phyloP scores from a whole-genome alignment of 257 asterid genomes.

The Marsdenia floribunda region DNA sequence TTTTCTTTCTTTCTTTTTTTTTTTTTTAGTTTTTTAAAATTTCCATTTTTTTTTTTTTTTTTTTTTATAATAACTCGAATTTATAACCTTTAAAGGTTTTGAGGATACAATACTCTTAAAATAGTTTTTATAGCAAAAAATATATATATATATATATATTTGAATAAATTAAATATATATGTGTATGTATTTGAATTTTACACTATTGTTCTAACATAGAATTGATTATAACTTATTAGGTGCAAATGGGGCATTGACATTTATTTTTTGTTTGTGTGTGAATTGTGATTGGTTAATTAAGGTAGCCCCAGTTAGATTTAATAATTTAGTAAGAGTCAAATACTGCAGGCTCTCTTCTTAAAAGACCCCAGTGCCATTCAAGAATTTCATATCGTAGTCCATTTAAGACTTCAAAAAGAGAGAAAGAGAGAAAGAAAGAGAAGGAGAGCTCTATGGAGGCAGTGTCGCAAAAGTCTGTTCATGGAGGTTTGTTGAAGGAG shows the following conservation, averaged over 20 bases:
- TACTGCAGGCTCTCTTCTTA: slow-evolving; percentile 46
- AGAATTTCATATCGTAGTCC: slow-evolving; percentile 20
- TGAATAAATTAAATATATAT: no score
- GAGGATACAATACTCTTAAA: no score
- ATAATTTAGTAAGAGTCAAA: slow-evolving; percentile 55
- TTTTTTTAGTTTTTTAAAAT: no score
- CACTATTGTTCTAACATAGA: neutral
- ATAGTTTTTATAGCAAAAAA: no score
- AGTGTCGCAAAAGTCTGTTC: slow-evolving; percentile 34
- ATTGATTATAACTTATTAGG: slow-evolving; percentile 11
- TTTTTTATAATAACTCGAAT: no score
- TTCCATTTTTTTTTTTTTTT: no score
- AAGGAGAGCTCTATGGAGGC: slow-evolving; percentile 34
- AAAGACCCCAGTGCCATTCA: slow-evolving; percentile 29
- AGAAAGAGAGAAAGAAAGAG: slow-evolving; percentile 16
- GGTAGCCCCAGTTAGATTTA: slow-evolving; percentile 31
- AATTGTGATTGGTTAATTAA: slow-evolving; percentile 35
- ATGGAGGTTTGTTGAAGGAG: slow-evolving; percentile 26
- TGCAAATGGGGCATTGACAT: slow-evolving; percentile 67
- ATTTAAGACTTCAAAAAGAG: slow-evolving; percentile 12
- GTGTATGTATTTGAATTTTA: neutral
- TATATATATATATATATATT: no score
- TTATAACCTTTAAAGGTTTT: no score
- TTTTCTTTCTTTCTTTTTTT: slow-evolving; percentile 31
- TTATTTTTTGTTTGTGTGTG: slow-evolving; percentile 40